phyloP scores from a whole-genome alignment of 1,284 basidiomycete genomes.

The Prillingera fragicola region DNA sequence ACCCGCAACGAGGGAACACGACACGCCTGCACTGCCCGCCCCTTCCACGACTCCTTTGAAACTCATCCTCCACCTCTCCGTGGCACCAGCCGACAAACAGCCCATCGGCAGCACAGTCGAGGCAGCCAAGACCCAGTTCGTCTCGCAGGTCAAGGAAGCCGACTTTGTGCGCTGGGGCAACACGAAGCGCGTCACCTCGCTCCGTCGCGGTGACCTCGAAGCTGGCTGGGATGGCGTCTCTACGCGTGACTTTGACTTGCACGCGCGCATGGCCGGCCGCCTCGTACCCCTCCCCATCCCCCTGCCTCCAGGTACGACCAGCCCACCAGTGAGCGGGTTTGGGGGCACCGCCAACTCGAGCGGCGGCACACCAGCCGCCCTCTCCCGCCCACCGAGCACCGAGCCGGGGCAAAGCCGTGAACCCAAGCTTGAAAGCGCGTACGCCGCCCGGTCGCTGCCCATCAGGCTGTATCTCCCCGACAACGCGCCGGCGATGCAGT shows the following conservation, averaged over 20 bases:
- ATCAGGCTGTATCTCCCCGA: slow-evolving; percentile 86
- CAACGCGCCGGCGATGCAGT: slow-evolving; percentile 76
- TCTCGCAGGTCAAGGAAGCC: slow-evolving; percentile 89
- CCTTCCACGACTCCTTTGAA: slow-evolving; percentile 56
- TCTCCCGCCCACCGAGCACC: slow-evolving; percentile 62
- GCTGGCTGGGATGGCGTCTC: slow-evolving; percentile 89
- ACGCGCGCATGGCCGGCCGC: slow-evolving; percentile 84
- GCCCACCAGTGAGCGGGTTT: slow-evolving; percentile 48
- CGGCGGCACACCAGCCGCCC: slow-evolving; percentile 40
- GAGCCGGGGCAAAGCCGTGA: slow-evolving; percentile 53
- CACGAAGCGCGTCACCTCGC: slow-evolving; percentile 80
- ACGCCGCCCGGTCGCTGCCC: slow-evolving; percentile 77
- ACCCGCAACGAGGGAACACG: slow-evolving; percentile 15
- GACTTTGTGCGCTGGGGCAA: slow-evolving; percentile 93
- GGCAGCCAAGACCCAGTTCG: slow-evolving; percentile 80
- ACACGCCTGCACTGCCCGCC: slow-evolving; percentile 10
- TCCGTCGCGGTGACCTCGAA: slow-evolving; percentile 83
- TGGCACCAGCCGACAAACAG: slow-evolving; percentile 70
- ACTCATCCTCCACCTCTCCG: slow-evolving; percentile 71
- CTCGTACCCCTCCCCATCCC: slow-evolving; percentile 56
- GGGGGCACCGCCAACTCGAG: slow-evolving; percentile 46
- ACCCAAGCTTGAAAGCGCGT: slow-evolving; percentile 54
- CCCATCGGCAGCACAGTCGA: slow-evolving; percentile 71
- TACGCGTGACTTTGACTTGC: slow-evolving; percentile 91
- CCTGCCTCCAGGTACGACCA: slow-evolving; percentile 52